Conservation (phyloP, 208 protist genomes). For the Wallacemonas rigidus region DNA sequence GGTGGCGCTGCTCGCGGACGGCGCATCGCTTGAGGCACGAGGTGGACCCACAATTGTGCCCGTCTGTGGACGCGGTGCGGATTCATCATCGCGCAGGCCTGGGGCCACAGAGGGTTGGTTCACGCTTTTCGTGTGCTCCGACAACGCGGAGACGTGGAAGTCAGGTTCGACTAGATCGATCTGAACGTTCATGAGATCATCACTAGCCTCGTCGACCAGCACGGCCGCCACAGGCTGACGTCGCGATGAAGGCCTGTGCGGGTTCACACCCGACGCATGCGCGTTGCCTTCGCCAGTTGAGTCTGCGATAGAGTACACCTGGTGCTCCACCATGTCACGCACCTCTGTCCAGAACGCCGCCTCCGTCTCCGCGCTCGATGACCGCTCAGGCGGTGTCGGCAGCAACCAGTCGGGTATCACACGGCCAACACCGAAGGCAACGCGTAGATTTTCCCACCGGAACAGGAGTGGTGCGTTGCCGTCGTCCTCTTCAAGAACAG, state of each 20-base stretch:
- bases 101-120: too few species aligned
- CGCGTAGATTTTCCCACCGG: conserved; percentile 27
- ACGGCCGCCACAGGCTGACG: not conserved
- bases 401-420: conserved; percentile 31
- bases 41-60: too few species aligned
- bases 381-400: conserved; percentile 34
- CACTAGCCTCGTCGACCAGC: not conserved
- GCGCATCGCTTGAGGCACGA: too few species aligned
- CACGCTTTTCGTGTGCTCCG: not conserved
- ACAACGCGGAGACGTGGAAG: conserved; percentile 3
- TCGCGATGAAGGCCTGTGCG: too few species aligned
- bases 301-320: conserved; percentile 47
- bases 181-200: not conserved
- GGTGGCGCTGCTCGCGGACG: too few species aligned
- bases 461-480: conserved; percentile 18
- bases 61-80: too few species aligned
- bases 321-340: conserved; percentile 34
- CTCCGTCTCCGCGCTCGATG: conserved; percentile 33
- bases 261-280: not conserved
- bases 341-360: conserved; percentile 44
- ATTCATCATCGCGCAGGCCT: too few species aligned
- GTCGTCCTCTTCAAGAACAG: conserved; percentile 19
- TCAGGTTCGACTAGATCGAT: conserved; percentile 10
- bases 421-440: conserved; percentile 36
- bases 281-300: conserved; percentile 25